phyloP scores from a whole-genome alignment of 495 filamentous ascomycete genomes.

The Hyaloscypha finlandica region DNA sequence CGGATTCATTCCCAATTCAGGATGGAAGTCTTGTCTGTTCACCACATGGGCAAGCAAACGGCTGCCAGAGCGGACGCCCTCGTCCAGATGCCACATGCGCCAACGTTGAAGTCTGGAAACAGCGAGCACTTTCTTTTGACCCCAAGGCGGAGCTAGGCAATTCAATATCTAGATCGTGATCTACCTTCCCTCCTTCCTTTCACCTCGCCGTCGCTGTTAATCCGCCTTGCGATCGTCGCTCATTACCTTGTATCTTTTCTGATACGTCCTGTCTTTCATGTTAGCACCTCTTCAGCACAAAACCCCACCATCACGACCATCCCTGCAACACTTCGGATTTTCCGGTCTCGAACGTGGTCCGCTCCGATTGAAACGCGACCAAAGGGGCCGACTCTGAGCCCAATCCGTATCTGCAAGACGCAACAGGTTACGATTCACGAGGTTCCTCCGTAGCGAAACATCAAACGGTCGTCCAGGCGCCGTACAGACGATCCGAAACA shows the following conservation, averaged over 20 bases:
- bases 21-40: neutral
- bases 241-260: slow-evolving; percentile 18
- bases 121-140: neutral
- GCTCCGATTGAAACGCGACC: neutral
- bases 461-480: slow-evolving; percentile 2
- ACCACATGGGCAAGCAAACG: neutral
- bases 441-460: slow-evolving; percentile 12
- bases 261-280: slow-evolving; percentile 26
- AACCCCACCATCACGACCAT: neutral
- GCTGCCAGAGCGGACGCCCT: neutral
- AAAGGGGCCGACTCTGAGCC: neutral
- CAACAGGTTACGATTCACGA: neutral
- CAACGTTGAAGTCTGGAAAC: neutral
- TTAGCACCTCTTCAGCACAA: neutral
- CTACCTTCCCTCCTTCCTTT: neutral
- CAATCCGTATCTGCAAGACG: neutral
- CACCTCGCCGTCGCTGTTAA: neutral
- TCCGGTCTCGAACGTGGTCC: neutral
- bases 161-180: neutral
- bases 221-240: slow-evolving; percentile 2
- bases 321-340: neutral
- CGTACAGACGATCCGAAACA: slow-evolving; percentile 12
- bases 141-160: neutral
- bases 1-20: neutral
- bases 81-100: neutral